These are phyloP conservation scores for Oidiodendron maius DNA, from an alignment of 495 filamentous ascomycete species.

Conservation along the genomic window DNA sequence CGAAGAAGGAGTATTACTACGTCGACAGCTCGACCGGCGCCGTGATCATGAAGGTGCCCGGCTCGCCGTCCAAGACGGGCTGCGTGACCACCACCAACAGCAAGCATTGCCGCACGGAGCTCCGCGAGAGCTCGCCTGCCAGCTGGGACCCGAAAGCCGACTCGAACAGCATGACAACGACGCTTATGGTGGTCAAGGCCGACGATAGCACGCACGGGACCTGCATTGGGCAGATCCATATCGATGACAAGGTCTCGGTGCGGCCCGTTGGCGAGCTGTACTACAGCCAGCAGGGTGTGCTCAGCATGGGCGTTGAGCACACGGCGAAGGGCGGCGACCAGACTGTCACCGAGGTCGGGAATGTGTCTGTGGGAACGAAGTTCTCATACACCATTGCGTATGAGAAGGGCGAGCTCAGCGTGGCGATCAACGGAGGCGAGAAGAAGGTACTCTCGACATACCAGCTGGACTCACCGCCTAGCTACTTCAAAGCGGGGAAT, in stretches of 20 bases:
- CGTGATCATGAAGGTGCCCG: constrained; percentile 16
- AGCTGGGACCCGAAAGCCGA: constrained; percentile 26
- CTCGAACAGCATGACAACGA: constrained; percentile 28
- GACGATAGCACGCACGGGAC: constrained; percentile 28
- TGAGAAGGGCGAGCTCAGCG: constrained; percentile 21
- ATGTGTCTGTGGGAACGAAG: constrained; percentile 20
- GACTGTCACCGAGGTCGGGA: constrained; percentile 22
- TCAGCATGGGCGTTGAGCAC: constrained; percentile 29
- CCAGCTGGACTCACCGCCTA: constrained; percentile 22
- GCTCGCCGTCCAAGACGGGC: constrained; percentile 18
- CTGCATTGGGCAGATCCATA: constrained; percentile 33
- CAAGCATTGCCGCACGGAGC: constrained; percentile 36
- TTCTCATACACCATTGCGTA: constrained; percentile 33
- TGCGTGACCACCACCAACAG: constrained; percentile 32
- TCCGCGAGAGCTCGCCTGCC: constrained; percentile 25
- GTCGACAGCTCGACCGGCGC: constrained; percentile 23
- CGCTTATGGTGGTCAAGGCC: constrained; percentile 19
- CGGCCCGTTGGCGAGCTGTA: constrained; percentile 35
- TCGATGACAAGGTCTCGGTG: constrained; percentile 24
- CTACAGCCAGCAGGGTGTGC: constrained; percentile 23
- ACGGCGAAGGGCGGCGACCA: constrained; percentile 21
- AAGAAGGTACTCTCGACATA: constrained; percentile 24
- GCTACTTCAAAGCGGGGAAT: constrained; percentile 40
- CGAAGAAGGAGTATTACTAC: constrained; percentile 26
- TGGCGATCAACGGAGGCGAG: constrained; percentile 26